A percentile compares a stretch with the other conserved stretches of the same genome.
These are phyloP conservation scores for Aegilops bicornis DNA, from an alignment of 176 grass and related monocot species.

Conservation along the genomic window DNA sequence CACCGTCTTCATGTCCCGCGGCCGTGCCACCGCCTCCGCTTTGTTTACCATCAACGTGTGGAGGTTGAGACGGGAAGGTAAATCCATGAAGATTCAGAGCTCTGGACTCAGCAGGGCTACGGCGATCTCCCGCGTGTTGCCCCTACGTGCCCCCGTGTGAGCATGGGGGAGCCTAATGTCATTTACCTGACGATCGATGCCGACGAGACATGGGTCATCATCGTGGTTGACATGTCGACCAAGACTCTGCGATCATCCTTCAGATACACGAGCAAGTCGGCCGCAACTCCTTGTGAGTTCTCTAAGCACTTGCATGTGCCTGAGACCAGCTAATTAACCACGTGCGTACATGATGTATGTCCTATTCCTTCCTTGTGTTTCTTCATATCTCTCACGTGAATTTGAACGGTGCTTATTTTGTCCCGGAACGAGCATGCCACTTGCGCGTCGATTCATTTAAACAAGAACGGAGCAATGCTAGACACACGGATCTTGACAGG, in stretches of 20 bases:
- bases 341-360: too few species aligned
- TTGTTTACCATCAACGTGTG: background rate
- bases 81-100: background rate
- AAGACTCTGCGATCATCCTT: background rate
- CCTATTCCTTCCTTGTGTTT: too few species aligned
- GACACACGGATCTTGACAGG: too few species aligned
- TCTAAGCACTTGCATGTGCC: background rate
- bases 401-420: too few species aligned
- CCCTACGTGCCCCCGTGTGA: background rate
- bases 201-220: background rate
- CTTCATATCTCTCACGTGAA: too few species aligned
- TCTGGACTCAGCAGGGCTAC: background rate
- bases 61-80: background rate
- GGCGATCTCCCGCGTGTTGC: background rate
- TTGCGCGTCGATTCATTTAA: too few species aligned
- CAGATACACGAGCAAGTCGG: background rate
- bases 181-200: background rate
- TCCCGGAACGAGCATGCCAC: too few species aligned
- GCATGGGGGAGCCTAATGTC: background rate
- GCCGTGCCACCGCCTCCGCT: background rate
- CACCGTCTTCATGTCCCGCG: background rate
- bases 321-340: background rate
- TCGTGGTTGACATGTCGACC: background rate
- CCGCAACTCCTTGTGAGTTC: background rate
- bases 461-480: too few species aligned